Conservation (phyloP, 2,329 filamentous ascomycete species). For the Stagonosporopsis vannaccii region DNA sequence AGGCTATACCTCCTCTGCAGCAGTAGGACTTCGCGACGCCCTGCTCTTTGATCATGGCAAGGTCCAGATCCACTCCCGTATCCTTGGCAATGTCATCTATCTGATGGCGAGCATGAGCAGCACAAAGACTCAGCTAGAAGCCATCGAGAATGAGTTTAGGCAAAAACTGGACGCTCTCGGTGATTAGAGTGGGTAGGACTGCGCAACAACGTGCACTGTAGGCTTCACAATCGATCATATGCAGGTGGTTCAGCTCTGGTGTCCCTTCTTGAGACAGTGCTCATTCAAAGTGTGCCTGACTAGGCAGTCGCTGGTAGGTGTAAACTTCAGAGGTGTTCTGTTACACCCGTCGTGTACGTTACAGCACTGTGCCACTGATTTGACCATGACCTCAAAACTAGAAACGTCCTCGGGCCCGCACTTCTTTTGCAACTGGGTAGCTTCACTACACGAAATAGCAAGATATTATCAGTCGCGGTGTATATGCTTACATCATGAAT, state of each 20-base stretch:
- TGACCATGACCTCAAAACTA: neutral
- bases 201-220: neutral
- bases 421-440: neutral
- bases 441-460: neutral
- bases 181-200: neutral
- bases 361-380: neutral
- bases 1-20: slow-evolving; percentile 66
- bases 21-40: slow-evolving; percentile 60
- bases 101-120: slow-evolving; percentile 62
- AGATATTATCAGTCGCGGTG: neutral
- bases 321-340: neutral
- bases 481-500: slow-evolving; percentile 18
- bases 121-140: slow-evolving; percentile 21
- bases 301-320: slow-evolving; percentile 10
- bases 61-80: slow-evolving; percentile 64
- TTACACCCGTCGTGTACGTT: slow-evolving; percentile 15
- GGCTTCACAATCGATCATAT: neutral
- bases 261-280: neutral
- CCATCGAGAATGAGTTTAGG: slow-evolving; percentile 31
- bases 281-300: neutral
- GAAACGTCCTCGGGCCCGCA: neutral
- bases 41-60: slow-evolving; percentile 51
- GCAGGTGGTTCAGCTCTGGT: neutral
- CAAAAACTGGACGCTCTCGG: slow-evolving; percentile 22
- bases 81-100: slow-evolving; percentile 68